phyloP scores from a whole-genome alignment of 1,284 basidiomycete genomes.

The Sphagnurus paluster region DNA sequence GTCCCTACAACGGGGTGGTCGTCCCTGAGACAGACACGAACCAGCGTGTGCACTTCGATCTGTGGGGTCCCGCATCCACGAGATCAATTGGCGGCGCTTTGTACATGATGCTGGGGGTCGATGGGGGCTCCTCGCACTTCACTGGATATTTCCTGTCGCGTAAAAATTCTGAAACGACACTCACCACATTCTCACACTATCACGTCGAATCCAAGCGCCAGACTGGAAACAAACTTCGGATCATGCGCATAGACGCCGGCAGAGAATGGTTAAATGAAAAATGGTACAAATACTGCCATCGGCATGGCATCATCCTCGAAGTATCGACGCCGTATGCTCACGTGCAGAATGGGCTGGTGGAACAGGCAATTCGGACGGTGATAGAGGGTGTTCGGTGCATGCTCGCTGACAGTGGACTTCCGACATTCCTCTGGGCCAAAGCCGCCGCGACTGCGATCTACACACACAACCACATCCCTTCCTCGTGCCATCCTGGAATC shows the following conservation, averaged over 20 bases:
- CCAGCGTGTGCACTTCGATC: slow-evolving; percentile 17
- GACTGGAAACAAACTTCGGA: slow-evolving; percentile 13
- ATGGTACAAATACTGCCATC: slow-evolving; percentile 9
- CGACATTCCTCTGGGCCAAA: slow-evolving; percentile 16
- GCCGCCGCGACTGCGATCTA: slow-evolving; percentile 18
- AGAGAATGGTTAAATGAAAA: slow-evolving; percentile 4
- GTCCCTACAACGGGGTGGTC: slow-evolving; percentile 18
- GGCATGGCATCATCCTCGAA: slow-evolving; percentile 17
- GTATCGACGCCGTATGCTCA: slow-evolving; percentile 19
- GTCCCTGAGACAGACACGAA: slow-evolving; percentile 11
- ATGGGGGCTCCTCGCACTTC: slow-evolving; percentile 9
- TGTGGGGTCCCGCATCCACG: slow-evolving; percentile 14
- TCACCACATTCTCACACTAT: slow-evolving; percentile 13
- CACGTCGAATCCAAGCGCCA: slow-evolving; percentile 12
- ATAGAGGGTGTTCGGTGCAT: not conserved
- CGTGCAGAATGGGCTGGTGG: slow-evolving; percentile 15
- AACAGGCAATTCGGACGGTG: slow-evolving; percentile 15
- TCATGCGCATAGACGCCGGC: slow-evolving; percentile 7
- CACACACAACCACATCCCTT: slow-evolving; percentile 22
- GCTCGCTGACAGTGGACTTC: slow-evolving; percentile 9
- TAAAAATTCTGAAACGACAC: slow-evolving; percentile 13
- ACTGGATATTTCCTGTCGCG: slow-evolving; percentile 15
- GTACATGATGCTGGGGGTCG: slow-evolving; percentile 22
- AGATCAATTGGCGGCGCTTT: slow-evolving; percentile 2
- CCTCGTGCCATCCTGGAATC: slow-evolving; percentile 11